These are phyloP conservation scores for Hypoxylon perforatum DNA, from an alignment of 495 filamentous ascomycete species.

Conservation along the genomic window DNA sequence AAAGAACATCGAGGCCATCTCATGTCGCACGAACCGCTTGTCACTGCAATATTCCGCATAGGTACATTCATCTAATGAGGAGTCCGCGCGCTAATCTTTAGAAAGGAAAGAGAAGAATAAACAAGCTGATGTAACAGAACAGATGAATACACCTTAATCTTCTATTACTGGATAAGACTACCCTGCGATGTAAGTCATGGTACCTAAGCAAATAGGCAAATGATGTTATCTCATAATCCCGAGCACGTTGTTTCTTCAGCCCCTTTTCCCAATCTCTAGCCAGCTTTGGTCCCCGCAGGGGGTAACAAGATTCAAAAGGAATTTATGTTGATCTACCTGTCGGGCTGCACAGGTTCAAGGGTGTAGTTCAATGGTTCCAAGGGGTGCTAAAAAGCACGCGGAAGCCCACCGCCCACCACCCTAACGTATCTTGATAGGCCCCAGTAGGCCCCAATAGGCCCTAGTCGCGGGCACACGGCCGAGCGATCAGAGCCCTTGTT, in stretches of 20 bases:
- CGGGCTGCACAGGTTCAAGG: too few relatives aligned
- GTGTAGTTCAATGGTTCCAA: conserved; percentile 25
- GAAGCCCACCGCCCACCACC: conserved; percentile 23
- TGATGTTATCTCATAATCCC: conserved; percentile 29
- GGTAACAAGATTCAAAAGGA: conserved; percentile 30
- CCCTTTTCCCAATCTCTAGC: conserved; percentile 17
- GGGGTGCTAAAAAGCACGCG: conserved; percentile 32
- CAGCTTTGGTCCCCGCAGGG: conserved; percentile 25
- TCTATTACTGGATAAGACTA: too few relatives aligned
- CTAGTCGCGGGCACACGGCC: conserved; percentile 40
- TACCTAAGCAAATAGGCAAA: conserved; percentile 15
- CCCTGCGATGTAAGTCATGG: background rate
- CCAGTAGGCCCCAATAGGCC: background rate
- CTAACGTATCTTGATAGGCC: conserved; percentile 36
- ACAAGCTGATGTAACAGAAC: too few relatives aligned
- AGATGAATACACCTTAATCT: too few relatives aligned
- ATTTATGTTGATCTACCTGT: too few relatives aligned
- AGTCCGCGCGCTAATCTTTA: too few relatives aligned
- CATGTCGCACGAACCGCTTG: too few relatives aligned
- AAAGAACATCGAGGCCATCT: too few relatives aligned
- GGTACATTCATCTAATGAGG: too few relatives aligned
- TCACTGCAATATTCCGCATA: too few relatives aligned
- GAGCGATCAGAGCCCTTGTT: conserved; percentile 45
- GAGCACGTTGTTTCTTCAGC: conserved; percentile 9
- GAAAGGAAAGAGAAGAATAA: too few relatives aligned